Percentiles rank a stretch among this genome's conserved stretches.
phyloP scores from a whole-genome alignment of 2,329 filamentous ascomycete genomes.

The Falciphora oryzae region DNA sequence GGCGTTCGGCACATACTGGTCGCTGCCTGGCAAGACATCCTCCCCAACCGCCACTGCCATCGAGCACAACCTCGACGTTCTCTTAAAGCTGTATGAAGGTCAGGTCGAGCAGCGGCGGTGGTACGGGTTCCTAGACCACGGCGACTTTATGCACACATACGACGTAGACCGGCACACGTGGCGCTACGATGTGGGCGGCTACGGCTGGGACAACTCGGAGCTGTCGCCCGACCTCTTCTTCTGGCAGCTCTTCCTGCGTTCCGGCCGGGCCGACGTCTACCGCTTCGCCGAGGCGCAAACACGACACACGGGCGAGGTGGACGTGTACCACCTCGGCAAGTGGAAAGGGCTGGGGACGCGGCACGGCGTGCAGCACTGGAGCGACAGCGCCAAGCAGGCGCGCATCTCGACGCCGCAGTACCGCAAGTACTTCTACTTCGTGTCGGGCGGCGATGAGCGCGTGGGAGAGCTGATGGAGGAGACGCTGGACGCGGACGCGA shows the following conservation, averaged over 20 bases:
- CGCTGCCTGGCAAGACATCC: conserved; percentile 26
- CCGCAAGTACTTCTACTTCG: conserved; percentile 50
- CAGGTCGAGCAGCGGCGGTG: conserved; percentile 53
- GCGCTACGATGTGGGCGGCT: conserved; percentile 59
- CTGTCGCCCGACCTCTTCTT: conserved; percentile 57
- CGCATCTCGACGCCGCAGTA: conserved; percentile 55
- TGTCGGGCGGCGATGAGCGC: conserved; percentile 52
- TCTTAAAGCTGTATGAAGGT: conserved; percentile 48
- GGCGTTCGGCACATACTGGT: conserved; percentile 52
- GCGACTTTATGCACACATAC: conserved; percentile 59
- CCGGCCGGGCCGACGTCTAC: conserved; percentile 50
- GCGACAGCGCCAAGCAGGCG: conserved; percentile 56
- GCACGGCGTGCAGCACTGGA: conserved; percentile 57
- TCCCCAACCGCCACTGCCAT: conserved; percentile 29
- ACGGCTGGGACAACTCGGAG: conserved; percentile 61
- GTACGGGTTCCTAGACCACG: conserved; percentile 60
- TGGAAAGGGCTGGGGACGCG: conserved; percentile 56
- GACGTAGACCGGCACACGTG: conserved; percentile 53
- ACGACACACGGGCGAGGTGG: conserved; percentile 55
- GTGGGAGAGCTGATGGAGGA: conserved; percentile 49
- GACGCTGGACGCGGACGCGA: conserved; percentile 44
- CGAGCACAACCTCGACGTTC: conserved; percentile 48
- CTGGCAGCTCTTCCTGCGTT: conserved; percentile 57
- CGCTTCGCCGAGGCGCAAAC: conserved; percentile 53
- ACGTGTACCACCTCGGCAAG: conserved; percentile 53